Percentiles rank a stretch among this genome's conserved stretches.
Conservation (phyloP, 106 monocot genomes). For the Agapanthus africanus region DNA sequence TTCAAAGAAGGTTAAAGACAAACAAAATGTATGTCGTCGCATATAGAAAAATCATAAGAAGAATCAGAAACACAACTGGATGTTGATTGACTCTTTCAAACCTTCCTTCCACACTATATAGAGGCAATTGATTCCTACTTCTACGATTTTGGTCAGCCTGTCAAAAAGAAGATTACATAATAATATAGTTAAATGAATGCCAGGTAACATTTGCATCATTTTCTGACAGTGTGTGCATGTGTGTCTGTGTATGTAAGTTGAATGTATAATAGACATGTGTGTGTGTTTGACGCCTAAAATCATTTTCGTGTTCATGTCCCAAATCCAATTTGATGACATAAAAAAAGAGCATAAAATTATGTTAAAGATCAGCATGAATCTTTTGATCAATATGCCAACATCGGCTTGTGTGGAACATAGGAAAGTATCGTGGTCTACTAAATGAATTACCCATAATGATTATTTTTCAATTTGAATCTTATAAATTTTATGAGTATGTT, state of each 20-base stretch:
- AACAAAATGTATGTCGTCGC: background rate
- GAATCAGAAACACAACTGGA: constrained; percentile 54
- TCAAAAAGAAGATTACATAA: constrained; percentile 5
- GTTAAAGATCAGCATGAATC: background rate
- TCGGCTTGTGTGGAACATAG: no score
- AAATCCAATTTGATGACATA: background rate
- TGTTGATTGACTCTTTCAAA: constrained; percentile 97
- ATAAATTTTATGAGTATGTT: background rate
- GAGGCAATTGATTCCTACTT: constrained; percentile 61
- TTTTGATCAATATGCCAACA: background rate
- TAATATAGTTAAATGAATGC: background rate
- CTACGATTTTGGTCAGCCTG: constrained; percentile 81
- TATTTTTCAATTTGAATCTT: no score
- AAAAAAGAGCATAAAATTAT: background rate
- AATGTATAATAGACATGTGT: no score
- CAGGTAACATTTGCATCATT: background rate
- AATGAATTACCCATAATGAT: no score
- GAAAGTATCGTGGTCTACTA: no score
- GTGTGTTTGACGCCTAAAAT: no score
- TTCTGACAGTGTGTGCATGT: no score
- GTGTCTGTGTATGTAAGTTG: no score
- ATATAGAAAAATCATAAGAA: constrained; percentile 6
- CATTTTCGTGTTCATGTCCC: no score
- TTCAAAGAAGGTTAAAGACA: constrained; percentile 5
- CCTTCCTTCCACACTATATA: constrained; percentile 68